Evolutionary conservation across 768 basidiomycete genomes (phyloP).

Genomic region (Pholiota conissans): DNA sequence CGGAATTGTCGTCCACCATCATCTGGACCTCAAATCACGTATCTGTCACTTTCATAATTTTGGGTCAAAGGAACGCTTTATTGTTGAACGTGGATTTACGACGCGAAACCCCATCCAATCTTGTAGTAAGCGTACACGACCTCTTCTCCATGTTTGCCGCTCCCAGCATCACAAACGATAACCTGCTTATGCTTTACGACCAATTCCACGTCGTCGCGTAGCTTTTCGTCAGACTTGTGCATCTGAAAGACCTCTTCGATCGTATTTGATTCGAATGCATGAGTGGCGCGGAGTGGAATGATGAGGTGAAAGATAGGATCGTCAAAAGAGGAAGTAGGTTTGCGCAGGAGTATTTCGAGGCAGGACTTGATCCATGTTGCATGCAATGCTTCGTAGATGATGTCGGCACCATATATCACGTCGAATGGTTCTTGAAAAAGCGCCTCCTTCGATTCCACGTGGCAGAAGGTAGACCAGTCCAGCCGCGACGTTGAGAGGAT

Average conservation of each 20-base stretch:
- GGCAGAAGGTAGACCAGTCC: conserved; percentile 58
- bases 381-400: conserved; percentile 75
- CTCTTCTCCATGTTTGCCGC: conserved; percentile 39
- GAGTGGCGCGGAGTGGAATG: conserved; percentile 72
- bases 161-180: conserved; percentile 54
- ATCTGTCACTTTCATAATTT: too few relatives aligned
- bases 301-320: conserved; percentile 64
- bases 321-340: neutral
- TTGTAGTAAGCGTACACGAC: conserved; percentile 72
- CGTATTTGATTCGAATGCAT: conserved; percentile 54
- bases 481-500: conserved; percentile 36
- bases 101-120: conserved; percentile 74
- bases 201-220: conserved; percentile 29
- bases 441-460: conserved; percentile 2
- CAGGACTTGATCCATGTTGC: conserved; percentile 69
- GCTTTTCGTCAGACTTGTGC: neutral
- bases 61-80: too few relatives aligned
- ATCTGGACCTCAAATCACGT: too few relatives aligned
- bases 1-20: too few relatives aligned
- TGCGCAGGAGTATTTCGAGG: conserved; percentile 47
- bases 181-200: conserved; percentile 53
- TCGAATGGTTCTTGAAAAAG: conserved; percentile 53
- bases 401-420: conserved; percentile 78
- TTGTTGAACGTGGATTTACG: too few relatives aligned
- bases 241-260: conserved; percentile 55